Conservation (phyloP, 2,329 filamentous ascomycete genomes). For the Hypoxylon rubiginosum region DNA sequence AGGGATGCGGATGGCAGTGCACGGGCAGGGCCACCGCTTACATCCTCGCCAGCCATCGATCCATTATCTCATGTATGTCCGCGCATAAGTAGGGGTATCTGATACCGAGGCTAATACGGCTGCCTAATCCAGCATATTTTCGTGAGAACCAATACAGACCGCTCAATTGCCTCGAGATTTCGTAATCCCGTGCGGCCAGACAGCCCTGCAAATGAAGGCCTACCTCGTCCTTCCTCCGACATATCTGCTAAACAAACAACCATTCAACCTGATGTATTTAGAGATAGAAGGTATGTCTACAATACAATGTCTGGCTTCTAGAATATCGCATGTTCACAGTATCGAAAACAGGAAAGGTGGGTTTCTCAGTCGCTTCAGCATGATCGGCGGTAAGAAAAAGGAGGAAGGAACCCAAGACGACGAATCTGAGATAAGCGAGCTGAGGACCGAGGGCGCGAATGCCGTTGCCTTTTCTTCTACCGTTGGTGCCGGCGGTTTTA, state of each 20-base stretch:
- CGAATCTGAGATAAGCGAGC: slow-evolving; percentile 76
- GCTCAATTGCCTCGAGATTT: slow-evolving; percentile 59
- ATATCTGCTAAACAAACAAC: slow-evolving; percentile 53
- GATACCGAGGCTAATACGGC: slow-evolving; percentile 15
- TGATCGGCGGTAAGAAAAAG: slow-evolving; percentile 85
- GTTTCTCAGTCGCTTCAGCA: slow-evolving; percentile 84
- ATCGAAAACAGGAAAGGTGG: slow-evolving; percentile 76
- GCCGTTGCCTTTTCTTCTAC: slow-evolving; percentile 85
- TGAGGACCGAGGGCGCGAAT: slow-evolving; percentile 83
- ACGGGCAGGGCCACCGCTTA: slow-evolving; percentile 37
- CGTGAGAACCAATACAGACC: slow-evolving; percentile 53
- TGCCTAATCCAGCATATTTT: slow-evolving; percentile 61
- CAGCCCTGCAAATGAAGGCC: slow-evolving; percentile 60
- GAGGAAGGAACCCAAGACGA: slow-evolving; percentile 70
- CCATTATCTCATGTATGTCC: slow-evolving; percentile 74
- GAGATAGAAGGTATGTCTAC: slow-evolving; percentile 75
- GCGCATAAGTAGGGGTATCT: slow-evolving; percentile 13
- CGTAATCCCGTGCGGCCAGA: slow-evolving; percentile 67
- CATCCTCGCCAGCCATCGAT: slow-evolving; percentile 66
- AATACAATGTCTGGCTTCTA: slow-evolving; percentile 5
- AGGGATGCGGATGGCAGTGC: slow-evolving; percentile 40
- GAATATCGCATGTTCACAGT: slow-evolving; percentile 17
- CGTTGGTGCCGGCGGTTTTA: slow-evolving; percentile 79
- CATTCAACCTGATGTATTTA: slow-evolving; percentile 58
- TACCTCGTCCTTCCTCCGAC: slow-evolving; percentile 59